Base-by-base conservation (phyloP, 495 filamentous ascomycete species). In the Penicillium goetzii region DNA sequence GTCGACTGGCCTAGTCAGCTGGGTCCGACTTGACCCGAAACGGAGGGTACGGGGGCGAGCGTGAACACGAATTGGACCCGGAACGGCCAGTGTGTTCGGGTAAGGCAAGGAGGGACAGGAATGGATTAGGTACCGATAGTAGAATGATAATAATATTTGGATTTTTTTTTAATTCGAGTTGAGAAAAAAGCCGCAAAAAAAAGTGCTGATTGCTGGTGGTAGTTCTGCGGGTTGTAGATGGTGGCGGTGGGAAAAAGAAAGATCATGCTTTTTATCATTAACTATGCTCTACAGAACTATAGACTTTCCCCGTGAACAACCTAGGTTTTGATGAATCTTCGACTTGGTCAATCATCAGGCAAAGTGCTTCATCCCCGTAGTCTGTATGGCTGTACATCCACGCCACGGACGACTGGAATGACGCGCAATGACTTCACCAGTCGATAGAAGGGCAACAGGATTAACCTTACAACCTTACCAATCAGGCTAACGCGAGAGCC, bases 21-120 rank as follows among this genome's bases (percentile, higher is more conserved):
- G 43, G 52, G 52, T 69, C 77, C 77, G 77, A 78, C n/a, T 70
- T 72, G 67, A 69, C 71, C 77, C 77, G 77, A 80, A 78, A 19
- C 59, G 68, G 66, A 62, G 65, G 19, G n/a, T 40, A 25, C 33
- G 65, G 73, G 71, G 68, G 47, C 11, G 28, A 19, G 12, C 25
- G n/a, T n/a, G n/a, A n/a, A 30, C 75, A 78, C 77, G 77, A 80
- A 74, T 40, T 76, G 65, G 65, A 74, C 56, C 60, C 77, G 77
- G 77, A 69, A 65, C 53, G 50, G 51, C 38, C 25, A 60, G n/a
- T 21, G 9, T 21, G 32, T 21, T 43, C 55, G 55, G 56, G 47
- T 62, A 40, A 34, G 59, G 64, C 32, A 36, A 55, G 32, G 52
- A 25, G 33, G 52, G 30, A 25, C 8, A 12, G 9, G 30, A 25